A percentile compares a stretch with the other conserved stretches of the same genome.
Evolutionary conservation across 164 flowering plant genomes (phyloP).

Genomic region (Akebia trifoliata): DNA sequence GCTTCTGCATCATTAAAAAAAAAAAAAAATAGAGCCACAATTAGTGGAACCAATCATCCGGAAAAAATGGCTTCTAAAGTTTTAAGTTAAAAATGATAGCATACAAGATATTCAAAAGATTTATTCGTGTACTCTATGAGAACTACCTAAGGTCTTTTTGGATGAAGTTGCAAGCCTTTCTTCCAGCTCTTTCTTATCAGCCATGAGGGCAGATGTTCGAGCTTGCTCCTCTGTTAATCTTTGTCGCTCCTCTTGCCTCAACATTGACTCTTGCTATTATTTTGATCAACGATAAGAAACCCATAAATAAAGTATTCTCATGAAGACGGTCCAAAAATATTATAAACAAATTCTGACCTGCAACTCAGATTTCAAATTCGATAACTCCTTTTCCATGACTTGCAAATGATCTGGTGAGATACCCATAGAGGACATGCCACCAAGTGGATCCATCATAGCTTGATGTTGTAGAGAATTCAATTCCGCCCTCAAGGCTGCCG

Average conservation of each 20-base stretch:
- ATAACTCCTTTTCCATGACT: slow-evolving; percentile 69
- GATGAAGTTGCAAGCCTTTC: slow-evolving; percentile 47
- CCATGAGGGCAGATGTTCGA: slow-evolving; percentile 40
- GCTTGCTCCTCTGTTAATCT: slow-evolving; percentile 62
- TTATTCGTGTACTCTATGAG: background rate
- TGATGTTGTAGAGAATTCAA: slow-evolving; percentile 78
- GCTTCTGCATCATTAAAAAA: slow-evolving; percentile 21
- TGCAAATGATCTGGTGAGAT: slow-evolving; percentile 50
- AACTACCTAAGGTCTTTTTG: slow-evolving; percentile 48
- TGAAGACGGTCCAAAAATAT: background rate
- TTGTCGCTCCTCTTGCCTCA: slow-evolving; percentile 71
- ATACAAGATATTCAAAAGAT: background rate
- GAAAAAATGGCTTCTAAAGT: background rate
- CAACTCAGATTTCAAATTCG: slow-evolving; percentile 51
- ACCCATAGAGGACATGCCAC: slow-evolving; percentile 39
- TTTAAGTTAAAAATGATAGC: background rate
- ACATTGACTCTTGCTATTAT: slow-evolving; percentile 53
- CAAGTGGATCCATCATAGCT: slow-evolving; percentile 39
- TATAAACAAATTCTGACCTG: slow-evolving; percentile 41
- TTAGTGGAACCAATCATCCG: background rate
- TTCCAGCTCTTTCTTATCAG: slow-evolving; percentile 71
- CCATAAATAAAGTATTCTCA: slow-evolving; percentile 3
- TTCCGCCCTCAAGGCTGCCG: slow-evolving; percentile 84
- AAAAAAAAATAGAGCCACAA: background rate
- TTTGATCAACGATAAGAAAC: slow-evolving; percentile 12